A percentile compares a stretch with the other conserved stretches of the same genome.
These are phyloP conservation scores for Lachancea thermotolerans DNA, from an alignment of 805 yeast genomes.

Conservation along the genomic window DNA sequence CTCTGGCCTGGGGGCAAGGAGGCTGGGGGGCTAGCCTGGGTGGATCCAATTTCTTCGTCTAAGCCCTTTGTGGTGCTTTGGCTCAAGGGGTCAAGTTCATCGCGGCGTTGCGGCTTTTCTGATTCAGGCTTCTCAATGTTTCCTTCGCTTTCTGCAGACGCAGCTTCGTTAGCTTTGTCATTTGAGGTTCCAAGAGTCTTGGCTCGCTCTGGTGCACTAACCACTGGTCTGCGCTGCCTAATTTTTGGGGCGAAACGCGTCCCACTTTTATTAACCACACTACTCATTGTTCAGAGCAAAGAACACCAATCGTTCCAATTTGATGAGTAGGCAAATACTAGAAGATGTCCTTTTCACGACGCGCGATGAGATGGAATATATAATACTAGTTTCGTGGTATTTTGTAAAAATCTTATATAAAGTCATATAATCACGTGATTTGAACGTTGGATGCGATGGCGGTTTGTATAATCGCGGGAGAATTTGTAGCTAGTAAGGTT, in stretches of 20 bases:
- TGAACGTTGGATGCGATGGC: neutral
- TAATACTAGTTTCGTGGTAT: no score
- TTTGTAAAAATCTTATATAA: no score
- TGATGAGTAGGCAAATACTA: neutral
- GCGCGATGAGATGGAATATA: no score
- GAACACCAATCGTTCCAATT: no score
- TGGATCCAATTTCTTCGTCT: slow-evolving; percentile 8
- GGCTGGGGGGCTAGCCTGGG: slow-evolving; percentile 23
- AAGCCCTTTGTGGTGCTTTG: slow-evolving; percentile 12
- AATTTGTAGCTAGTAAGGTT: slow-evolving; percentile 41
- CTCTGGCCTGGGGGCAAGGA: slow-evolving; percentile 5
- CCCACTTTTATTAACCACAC: slow-evolving; percentile 42
- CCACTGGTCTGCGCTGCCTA: slow-evolving; percentile 36
- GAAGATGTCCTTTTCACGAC: no score
- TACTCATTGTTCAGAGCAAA: slow-evolving; percentile 24
- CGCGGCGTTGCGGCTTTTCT: neutral
- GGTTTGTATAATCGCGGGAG: neutral
- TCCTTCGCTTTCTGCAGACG: neutral
- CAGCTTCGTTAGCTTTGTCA: neutral
- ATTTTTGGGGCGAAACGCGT: slow-evolving; percentile 62
- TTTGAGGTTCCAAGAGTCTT: slow-evolving; percentile 5
- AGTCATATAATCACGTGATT: neutral
- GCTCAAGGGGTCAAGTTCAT: slow-evolving; percentile 11
- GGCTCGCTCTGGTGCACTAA: slow-evolving; percentile 23
- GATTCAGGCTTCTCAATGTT: neutral